Evolutionary conservation across 1,139 yeast genomes (phyloP).

Genomic region (Candida anutae): DNA sequence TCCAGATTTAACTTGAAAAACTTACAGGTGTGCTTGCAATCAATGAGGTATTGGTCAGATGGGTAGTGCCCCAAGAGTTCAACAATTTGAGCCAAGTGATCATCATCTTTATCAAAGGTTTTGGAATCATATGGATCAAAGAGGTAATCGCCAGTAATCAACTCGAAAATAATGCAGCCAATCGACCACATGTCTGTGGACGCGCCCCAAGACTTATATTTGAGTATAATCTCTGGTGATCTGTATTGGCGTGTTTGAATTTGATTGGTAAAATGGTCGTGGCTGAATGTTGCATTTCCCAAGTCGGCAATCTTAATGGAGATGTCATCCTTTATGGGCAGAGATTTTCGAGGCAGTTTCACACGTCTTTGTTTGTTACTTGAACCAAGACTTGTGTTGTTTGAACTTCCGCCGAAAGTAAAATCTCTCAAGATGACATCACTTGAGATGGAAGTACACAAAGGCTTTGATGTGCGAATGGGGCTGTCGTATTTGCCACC

Average conservation of each 20-base stretch:
- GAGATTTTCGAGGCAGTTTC: constrained; percentile 1
- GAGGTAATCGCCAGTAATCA: constrained; percentile 75
- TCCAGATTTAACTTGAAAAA: constrained; percentile 38
- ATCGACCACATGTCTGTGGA: constrained; percentile 79
- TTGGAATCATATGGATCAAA: constrained; percentile 73
- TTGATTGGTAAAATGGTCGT: constrained; percentile 71
- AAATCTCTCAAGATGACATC: constrained; percentile 15
- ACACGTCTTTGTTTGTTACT: constrained; percentile 3
- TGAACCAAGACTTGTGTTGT: background rate
- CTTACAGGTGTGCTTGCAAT: constrained; percentile 45
- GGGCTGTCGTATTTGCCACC: constrained; percentile 16
- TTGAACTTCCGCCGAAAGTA: constrained; percentile 1
- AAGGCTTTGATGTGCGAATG: constrained; percentile 23
- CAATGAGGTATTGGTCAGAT: constrained; percentile 34
- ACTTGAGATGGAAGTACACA: constrained; percentile 14
- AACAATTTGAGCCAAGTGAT: constrained; percentile 75
- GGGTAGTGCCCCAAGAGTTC: constrained; percentile 61
- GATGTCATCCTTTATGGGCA: constrained; percentile 4
- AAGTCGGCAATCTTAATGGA: constrained; percentile 68
- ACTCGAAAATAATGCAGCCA: constrained; percentile 75
- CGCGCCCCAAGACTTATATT: constrained; percentile 75
- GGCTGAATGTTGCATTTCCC: constrained; percentile 77
- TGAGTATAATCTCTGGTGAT: constrained; percentile 64
- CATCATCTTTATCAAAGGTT: constrained; percentile 66
- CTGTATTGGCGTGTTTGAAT: constrained; percentile 85